These are phyloP conservation scores for Boletellus ananas DNA, from an alignment of 768 basidiomycete species.

Conservation along the genomic window DNA sequence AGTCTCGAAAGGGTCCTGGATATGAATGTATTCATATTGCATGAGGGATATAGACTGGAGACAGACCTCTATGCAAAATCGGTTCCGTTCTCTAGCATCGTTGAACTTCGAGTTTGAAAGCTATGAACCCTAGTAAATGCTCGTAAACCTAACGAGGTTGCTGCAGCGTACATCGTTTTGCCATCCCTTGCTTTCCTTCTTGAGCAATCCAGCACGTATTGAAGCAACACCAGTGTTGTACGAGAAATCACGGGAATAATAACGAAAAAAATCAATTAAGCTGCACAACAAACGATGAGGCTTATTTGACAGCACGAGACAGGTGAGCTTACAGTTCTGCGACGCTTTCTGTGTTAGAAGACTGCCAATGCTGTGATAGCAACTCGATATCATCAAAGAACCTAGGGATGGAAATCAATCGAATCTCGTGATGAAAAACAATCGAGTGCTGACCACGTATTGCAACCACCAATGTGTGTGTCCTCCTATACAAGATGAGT, in stretches of 20 bases:
- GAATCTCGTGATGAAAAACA: slow-evolving; percentile 10
- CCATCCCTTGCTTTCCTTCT: slow-evolving; percentile 94
- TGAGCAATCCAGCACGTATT: slow-evolving; percentile 82
- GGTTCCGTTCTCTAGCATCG: slow-evolving; percentile 82
- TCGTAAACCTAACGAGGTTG: background rate
- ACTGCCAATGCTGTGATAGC: slow-evolving; percentile 87
- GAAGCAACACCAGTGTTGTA: slow-evolving; percentile 92
- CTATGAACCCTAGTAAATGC: slow-evolving; percentile 27
- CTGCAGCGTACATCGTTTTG: slow-evolving; percentile 72
- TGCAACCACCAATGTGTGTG: slow-evolving; percentile 73
- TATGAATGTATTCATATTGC: background rate
- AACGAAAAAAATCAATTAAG: slow-evolving; percentile 96
- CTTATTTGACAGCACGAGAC: background rate
- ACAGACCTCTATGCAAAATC: slow-evolving; percentile 90
- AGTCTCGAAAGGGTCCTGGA: slow-evolving; percentile 93
- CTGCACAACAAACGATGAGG: slow-evolving; percentile 38
- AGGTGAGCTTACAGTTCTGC: slow-evolving; percentile 74
- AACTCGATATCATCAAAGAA: slow-evolving; percentile 98
- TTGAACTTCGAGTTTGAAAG: slow-evolving; percentile 54
- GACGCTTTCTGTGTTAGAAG: slow-evolving; percentile 87
- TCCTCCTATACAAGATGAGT: slow-evolving; percentile 53
- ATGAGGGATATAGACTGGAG: background rate
- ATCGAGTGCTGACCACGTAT: slow-evolving; percentile 59
- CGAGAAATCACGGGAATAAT: slow-evolving; percentile 88
- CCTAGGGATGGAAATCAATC: slow-evolving; percentile 36